Evolutionary conservation across 2,329 filamentous ascomycete genomes (phyloP).

Genomic region (Xylariales sp.): DNA sequence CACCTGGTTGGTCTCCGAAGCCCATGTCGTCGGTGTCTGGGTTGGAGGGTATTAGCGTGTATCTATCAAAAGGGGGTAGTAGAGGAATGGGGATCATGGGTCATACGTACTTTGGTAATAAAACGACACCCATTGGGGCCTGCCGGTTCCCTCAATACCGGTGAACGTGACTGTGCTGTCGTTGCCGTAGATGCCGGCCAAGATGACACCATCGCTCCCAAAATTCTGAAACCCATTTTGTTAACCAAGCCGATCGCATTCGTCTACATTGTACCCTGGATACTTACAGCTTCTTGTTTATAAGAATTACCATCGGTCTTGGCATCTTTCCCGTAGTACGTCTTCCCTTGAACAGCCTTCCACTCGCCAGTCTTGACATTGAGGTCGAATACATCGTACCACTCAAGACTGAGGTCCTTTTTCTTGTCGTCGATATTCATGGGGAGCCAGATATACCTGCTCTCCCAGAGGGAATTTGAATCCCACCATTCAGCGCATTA

Average conservation of each 20-base stretch:
- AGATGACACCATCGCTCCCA: constrained; percentile 39
- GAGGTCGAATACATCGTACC: constrained; percentile 54
- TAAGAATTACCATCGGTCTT: constrained; percentile 42
- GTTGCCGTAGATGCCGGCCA: constrained; percentile 50
- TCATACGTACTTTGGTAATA: constrained; percentile 44
- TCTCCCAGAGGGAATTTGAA: constrained; percentile 51
- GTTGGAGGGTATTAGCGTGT: constrained; percentile 6
- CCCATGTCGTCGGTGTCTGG: constrained; percentile 55
- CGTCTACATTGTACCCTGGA: too few relatives aligned
- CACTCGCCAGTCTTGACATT: constrained; percentile 47
- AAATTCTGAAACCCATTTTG: constrained; percentile 32
- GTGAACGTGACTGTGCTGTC: constrained; percentile 49
- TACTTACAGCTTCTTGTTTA: constrained; percentile 45
- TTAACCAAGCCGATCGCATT: too few relatives aligned
- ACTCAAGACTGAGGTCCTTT: constrained; percentile 43
- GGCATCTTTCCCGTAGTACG: constrained; percentile 42
- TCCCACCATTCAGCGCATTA: constrained; percentile 39
- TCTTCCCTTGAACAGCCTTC: constrained; percentile 39
- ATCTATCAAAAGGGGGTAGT: background rate
- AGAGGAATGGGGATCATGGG: too few relatives aligned
- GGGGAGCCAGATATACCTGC: constrained; percentile 53
- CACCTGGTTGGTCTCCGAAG: constrained; percentile 51
- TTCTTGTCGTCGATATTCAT: constrained; percentile 46
- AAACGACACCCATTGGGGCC: constrained; percentile 53
- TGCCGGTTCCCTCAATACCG: constrained; percentile 42